Percentiles rank a stretch among this genome's conserved stretches.
phyloP scores from a whole-genome alignment of 352 stramenopile species.

The Phytophthora macrochlamydospora region DNA sequence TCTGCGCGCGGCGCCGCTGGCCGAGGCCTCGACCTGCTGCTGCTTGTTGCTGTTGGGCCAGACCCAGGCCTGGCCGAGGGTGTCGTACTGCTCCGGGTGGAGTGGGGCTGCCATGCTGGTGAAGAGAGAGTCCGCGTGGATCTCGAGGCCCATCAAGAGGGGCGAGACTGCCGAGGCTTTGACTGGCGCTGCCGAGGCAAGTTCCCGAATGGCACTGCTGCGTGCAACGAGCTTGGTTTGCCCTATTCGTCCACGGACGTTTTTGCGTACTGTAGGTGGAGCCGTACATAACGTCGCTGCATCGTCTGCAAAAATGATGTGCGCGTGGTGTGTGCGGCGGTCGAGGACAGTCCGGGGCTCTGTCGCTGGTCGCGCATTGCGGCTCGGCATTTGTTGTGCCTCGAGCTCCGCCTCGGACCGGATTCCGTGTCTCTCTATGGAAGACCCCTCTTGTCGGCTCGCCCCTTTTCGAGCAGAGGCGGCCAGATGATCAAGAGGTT shows the following conservation, averaged over 20 bases:
- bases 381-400: no score
- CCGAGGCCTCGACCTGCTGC: slow-evolving; percentile 32
- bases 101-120: slow-evolving; percentile 24
- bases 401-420: slow-evolving; percentile 21
- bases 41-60: slow-evolving; percentile 40
- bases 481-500: slow-evolving; percentile 3
- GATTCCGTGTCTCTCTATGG: slow-evolving; percentile 29
- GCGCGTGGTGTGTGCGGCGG: not conserved
- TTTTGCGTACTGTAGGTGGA: no score
- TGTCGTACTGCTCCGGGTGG: slow-evolving; percentile 42
- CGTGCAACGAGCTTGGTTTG: not conserved
- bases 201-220: slow-evolving; percentile 27
- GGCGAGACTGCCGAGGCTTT: not conserved
- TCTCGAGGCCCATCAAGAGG: slow-evolving; percentile 25
- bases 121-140: slow-evolving; percentile 4
- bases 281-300: not conserved
- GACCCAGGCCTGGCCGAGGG: slow-evolving; percentile 40
- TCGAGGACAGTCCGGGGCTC: not conserved
- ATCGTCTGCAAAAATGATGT: not conserved
- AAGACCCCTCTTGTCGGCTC: not conserved
- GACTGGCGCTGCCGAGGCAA: slow-evolving; percentile 21
- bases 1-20: slow-evolving; percentile 18
- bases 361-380: slow-evolving; percentile 3
- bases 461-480: not conserved
- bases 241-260: no score